These are phyloP conservation scores for Trebouxia sp. DNA, from an alignment of 139 green algal genomes.

Conservation along the genomic window DNA sequence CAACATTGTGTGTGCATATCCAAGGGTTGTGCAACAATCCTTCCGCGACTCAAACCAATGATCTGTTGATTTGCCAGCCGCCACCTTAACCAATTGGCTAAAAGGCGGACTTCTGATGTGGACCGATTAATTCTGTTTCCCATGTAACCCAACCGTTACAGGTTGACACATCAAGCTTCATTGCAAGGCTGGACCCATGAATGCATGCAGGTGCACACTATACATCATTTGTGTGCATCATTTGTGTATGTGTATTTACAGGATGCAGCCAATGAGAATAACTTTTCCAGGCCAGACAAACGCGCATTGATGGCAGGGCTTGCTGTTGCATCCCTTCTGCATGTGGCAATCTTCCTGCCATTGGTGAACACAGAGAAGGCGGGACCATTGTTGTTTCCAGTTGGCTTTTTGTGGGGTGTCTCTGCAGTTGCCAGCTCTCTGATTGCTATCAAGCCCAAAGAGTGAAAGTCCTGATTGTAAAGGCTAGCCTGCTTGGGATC, in stretches of 20 bases:
- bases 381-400: conserved; percentile 10
- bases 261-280: conserved; percentile 34
- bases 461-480: neutral
- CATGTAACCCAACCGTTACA: neutral
- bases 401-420: conserved; percentile 18
- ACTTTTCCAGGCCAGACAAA: conserved; percentile 34
- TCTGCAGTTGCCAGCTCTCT: conserved; percentile 30
- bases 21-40: no score
- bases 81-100: neutral
- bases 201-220: no score
- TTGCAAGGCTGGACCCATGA: no score
- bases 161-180: neutral
- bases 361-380: conserved; percentile 21
- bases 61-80: no score
- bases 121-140: neutral
- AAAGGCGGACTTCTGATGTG: neutral
- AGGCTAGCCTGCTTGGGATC: no score
- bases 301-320: conserved; percentile 33
- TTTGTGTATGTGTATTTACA: neutral
- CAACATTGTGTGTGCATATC: no score
- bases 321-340: neutral
- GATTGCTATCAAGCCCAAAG: conserved; percentile 38
- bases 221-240: neutral
- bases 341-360: conserved; percentile 18
- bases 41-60: no score